These are phyloP conservation scores for Ceratocystis cacaofunesta DNA, from an alignment of 2,329 filamentous ascomycete species.

Conservation along the genomic window DNA sequence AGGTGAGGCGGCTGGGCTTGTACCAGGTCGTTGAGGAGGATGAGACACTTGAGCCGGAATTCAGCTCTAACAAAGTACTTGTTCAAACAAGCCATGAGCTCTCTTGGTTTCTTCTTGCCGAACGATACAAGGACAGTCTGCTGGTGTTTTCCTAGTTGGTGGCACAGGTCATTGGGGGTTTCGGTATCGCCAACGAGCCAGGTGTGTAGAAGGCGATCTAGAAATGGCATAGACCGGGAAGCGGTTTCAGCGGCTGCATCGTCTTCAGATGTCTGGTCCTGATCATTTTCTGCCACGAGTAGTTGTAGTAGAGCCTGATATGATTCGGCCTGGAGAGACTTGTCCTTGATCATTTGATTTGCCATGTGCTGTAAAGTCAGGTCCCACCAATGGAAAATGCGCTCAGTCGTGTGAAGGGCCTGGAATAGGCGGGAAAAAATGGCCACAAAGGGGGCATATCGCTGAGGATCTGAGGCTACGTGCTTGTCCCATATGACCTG, in stretches of 20 bases:
- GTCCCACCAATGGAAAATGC: conserved; percentile 59
- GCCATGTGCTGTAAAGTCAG: conserved; percentile 26
- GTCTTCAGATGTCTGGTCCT: conserved; percentile 30
- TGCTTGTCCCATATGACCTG: conserved; percentile 49
- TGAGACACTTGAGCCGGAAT: conserved; percentile 48
- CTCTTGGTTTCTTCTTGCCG: conserved; percentile 55
- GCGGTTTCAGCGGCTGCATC: conserved; percentile 27
- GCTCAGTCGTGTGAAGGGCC: conserved; percentile 45
- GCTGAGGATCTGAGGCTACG: conserved; percentile 40
- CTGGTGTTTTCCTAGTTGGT: conserved; percentile 34
- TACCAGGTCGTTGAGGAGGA: conserved; percentile 57
- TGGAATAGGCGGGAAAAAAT: conserved; percentile 50
- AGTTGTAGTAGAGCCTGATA: conserved; percentile 50
- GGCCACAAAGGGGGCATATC: conserved; percentile 52
- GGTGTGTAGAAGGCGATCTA: conserved; percentile 39
- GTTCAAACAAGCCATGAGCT: conserved; percentile 52
- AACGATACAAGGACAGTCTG: conserved; percentile 40
- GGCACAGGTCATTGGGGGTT: conserved; percentile 6
- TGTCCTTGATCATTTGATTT: conserved; percentile 43
- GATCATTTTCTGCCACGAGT: conserved; percentile 46
- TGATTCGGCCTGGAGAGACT: conserved; percentile 47
- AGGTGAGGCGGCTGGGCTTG: conserved; percentile 66
- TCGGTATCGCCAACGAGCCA: conserved; percentile 39
- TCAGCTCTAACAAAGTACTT: conserved; percentile 49
- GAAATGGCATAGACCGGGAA: conserved; percentile 32